Evolutionary conservation across 169 alveolate genomes (phyloP).

Genomic region (Plasmodium vinckei): DNA sequence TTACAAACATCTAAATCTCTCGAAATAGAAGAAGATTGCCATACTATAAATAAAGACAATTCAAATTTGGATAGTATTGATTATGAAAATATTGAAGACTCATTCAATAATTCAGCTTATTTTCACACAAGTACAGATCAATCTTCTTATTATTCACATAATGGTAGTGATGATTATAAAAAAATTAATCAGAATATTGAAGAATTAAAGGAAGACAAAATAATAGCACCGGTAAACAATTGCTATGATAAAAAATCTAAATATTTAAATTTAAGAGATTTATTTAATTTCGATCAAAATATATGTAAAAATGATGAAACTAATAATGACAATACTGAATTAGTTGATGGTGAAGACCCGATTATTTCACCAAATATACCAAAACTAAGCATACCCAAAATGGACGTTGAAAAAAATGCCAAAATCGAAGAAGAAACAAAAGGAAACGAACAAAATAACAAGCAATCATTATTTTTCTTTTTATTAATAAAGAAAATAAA

Average conservation of each 20-base stretch:
- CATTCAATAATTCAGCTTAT: neutral
- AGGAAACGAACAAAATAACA: neutral
- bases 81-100: constrained; percentile 5
- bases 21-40: constrained; percentile 8
- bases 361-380: neutral
- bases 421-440: constrained; percentile 2
- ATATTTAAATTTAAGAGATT: constrained; percentile 49
- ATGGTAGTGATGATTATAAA: neutral
- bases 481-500: constrained; percentile 33
- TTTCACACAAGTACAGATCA: neutral
- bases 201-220: constrained; percentile 1
- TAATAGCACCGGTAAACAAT: neutral
- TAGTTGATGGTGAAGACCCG: constrained; percentile 18
- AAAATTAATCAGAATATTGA: neutral
- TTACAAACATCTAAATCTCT: neutral
- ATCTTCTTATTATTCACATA: constrained; percentile 1
- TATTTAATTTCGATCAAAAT: constrained; percentile 30
- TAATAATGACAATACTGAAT: neutral
- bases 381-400: neutral
- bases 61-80: constrained; percentile 4
- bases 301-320: neutral
- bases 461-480: constrained; percentile 13
- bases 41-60: constrained; percentile 16
- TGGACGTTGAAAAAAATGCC: neutral
- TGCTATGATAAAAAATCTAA: constrained; percentile 19